These are phyloP conservation scores for Colletotrichum filicis DNA, from an alignment of 2,329 filamentous ascomycete species.

Conservation along the genomic window DNA sequence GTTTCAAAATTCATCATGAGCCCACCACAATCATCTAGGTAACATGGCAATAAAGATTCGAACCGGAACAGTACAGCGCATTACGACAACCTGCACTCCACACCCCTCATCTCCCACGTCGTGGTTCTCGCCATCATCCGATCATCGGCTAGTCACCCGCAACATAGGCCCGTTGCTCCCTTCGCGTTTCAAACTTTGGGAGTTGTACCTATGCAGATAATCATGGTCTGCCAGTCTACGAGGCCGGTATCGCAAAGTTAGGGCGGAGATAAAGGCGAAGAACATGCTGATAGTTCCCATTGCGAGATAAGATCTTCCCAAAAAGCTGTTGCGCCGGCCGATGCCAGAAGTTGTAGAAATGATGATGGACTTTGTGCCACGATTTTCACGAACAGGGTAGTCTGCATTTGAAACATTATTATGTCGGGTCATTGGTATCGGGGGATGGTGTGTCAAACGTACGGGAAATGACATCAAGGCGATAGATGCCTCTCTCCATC, in stretches of 20 bases:
- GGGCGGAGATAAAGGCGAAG: not conserved
- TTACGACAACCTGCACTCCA: no score
- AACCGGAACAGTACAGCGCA: no score
- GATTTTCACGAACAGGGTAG: not conserved
- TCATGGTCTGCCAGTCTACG: conserved; percentile 3
- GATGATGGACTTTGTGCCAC: not conserved
- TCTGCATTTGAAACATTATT: not conserved
- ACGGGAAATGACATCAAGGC: conserved; percentile 9
- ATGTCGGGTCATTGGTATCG: no score
- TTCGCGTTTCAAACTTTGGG: not conserved
- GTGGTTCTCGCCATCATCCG: not conserved
- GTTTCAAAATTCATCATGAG: no score
- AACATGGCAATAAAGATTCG: no score
- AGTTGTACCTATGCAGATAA: not conserved
- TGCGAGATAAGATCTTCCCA: not conserved
- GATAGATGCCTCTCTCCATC: conserved; percentile 17
- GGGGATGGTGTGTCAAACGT: fast-evolving
- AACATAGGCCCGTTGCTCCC: not conserved
- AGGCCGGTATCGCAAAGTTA: not conserved
- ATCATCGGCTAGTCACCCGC: not conserved
- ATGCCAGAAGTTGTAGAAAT: not conserved
- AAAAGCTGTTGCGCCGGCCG: not conserved
- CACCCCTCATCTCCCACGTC: no score
- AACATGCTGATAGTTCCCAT: not conserved
- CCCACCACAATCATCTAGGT: no score